phyloP scores from a whole-genome alignment of 495 filamentous ascomycete genomes.

The Penicillium fimorum region DNA sequence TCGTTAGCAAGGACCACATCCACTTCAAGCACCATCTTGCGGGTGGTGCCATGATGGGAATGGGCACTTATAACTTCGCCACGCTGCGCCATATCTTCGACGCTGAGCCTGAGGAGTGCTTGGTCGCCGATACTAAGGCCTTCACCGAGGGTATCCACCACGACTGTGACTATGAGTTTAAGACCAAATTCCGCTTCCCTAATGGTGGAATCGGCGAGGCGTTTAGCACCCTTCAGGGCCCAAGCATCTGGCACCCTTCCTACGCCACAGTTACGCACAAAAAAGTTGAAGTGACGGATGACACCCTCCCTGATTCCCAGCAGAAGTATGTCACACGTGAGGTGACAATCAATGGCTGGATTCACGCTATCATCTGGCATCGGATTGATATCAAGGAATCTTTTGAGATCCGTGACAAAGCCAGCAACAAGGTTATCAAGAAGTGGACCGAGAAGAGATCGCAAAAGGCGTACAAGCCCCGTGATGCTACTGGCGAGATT shows the following conservation, averaged over 20 bases:
- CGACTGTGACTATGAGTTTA: constrained; percentile 37
- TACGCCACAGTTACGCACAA: constrained; percentile 11
- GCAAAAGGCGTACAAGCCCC: too few species aligned
- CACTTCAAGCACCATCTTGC: not conserved
- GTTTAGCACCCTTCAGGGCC: constrained; percentile 32
- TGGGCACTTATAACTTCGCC: not conserved
- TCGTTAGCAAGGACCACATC: not conserved
- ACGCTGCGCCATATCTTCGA: not conserved
- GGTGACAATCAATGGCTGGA: too few species aligned
- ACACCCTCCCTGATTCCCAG: too few species aligned
- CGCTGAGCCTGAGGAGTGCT: not conserved
- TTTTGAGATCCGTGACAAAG: too few species aligned
- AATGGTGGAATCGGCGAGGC: constrained; percentile 43
- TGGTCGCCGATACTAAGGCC: not conserved
- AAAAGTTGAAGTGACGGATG: too few species aligned
- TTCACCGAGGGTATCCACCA: constrained; percentile 29
- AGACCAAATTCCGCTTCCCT: constrained; percentile 45
- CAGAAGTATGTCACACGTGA: too few species aligned
- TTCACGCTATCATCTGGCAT: too few species aligned
- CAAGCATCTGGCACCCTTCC: constrained; percentile 16
- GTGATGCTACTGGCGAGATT: too few species aligned
- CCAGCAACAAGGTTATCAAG: too few species aligned
- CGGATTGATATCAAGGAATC: too few species aligned
- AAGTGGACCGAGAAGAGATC: too few species aligned
- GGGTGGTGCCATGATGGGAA: not conserved